Conservation (phyloP, 1,284 basidiomycete genomes). For the Malassezia pachydermatis region DNA sequence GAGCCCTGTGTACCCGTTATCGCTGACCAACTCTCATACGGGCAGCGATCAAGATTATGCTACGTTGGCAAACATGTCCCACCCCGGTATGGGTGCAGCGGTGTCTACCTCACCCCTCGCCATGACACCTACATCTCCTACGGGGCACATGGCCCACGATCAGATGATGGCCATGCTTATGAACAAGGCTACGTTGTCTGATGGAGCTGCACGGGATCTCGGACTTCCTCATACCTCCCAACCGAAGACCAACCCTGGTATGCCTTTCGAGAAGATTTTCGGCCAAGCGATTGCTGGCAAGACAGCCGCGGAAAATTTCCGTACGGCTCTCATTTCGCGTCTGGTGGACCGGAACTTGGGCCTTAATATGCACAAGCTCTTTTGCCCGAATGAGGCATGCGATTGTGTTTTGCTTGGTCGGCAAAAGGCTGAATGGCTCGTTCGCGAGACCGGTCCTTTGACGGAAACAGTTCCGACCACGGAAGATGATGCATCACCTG, state of each 20-base stretch:
- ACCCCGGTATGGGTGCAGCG: not conserved
- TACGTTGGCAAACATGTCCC: not conserved
- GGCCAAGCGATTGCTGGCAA: slow-evolving; percentile 44
- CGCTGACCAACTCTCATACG: not conserved
- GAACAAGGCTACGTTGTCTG: not conserved
- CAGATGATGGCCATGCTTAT: slow-evolving; percentile 7
- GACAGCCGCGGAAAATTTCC: slow-evolving; percentile 40
- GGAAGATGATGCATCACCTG: not conserved
- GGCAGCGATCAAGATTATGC: not conserved
- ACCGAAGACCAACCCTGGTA: slow-evolving; percentile 18
- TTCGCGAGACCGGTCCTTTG: slow-evolving; percentile 38
- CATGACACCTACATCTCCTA: not conserved
- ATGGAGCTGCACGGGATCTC: slow-evolving; percentile 15
- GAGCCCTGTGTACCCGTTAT: not conserved
- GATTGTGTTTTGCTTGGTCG: slow-evolving; percentile 32
- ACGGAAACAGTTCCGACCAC: slow-evolving; percentile 16
- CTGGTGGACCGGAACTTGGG: slow-evolving; percentile 32
- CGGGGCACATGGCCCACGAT: not conserved
- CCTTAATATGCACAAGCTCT: slow-evolving; percentile 36
- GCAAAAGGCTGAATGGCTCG: slow-evolving; percentile 29
- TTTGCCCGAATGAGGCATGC: slow-evolving; percentile 42
- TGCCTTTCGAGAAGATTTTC: slow-evolving; percentile 28
- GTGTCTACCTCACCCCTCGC: not conserved
- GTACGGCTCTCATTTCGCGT: slow-evolving; percentile 37
- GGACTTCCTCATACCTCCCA: not conserved